Evolutionary conservation across 768 basidiomycete genomes (phyloP), one percentile per base, ranked within the genome.

Genomic region (Collybia nuda): DNA sequence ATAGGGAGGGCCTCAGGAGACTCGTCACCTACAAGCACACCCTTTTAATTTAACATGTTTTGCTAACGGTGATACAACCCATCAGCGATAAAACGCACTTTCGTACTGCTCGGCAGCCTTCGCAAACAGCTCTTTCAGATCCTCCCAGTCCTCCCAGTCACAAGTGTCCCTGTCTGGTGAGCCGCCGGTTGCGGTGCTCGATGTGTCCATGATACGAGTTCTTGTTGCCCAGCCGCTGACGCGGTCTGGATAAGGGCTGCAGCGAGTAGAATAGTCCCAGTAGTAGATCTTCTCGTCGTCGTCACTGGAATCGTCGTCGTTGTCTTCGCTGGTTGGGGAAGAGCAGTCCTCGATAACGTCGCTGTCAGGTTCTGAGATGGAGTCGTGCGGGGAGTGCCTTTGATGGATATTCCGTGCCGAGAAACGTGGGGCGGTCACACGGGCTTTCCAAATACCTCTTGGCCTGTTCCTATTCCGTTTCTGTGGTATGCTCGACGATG

Each of bases 101-200:
- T 87, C 84, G 55, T 81, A 85, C 50, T 75, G 71, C 53, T 84
- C 79, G 2, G 75, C 71, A 17, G 84, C 83, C 44, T 74, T 73
- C 0, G 70, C 67, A 60, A 84, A 85, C 8, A 86, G 70, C 50
- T 83, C 81, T 62, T 86, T 86, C 39, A 87, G 68, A 63, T 81
- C 79, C 47, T 82, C 75, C 86, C 86, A 87, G 59, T 86, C 85
- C 47, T 80, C 78, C 42, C 70, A 55, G 44, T 70, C 66, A 48
- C 67, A 74, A 0, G 64, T 59, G 1, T 46, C 47, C 3, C 48
- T 54, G 17, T 59, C 57, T 28, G 58, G 51, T 9, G 47, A 50
- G 3, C 69, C 55, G 2, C 62, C 56, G 1, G 56, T 60, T 11
- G 69, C 68, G 7, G 65, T 68, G 22, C 72, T 62, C 6, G 76